Percentiles rank a stretch among this genome's conserved stretches.
These are phyloP conservation scores for Naumovozyma dairenensis DNA, from an alignment of 805 yeast species.

Conservation along the genomic window DNA sequence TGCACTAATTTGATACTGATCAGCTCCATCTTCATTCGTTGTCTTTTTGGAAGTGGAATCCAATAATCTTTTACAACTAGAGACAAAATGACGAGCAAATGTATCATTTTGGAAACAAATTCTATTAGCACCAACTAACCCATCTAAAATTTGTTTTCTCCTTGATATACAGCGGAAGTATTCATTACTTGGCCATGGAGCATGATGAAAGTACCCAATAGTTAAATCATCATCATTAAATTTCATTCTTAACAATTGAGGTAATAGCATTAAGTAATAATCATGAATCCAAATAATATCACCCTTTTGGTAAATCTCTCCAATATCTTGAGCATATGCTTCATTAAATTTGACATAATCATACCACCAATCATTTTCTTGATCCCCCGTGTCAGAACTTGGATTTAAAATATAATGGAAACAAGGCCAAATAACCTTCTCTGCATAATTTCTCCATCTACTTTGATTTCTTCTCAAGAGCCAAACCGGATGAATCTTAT, in stretches of 20 bases:
- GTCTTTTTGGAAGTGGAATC: slow-evolving; percentile 57
- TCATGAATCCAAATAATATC: slow-evolving; percentile 92
- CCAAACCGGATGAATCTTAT: slow-evolving; percentile 68
- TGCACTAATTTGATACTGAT: slow-evolving; percentile 39
- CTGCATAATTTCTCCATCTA: slow-evolving; percentile 86
- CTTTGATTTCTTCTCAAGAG: slow-evolving; percentile 65
- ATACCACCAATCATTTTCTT: slow-evolving; percentile 70
- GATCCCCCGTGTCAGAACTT: slow-evolving; percentile 52
- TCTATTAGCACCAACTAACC: slow-evolving; percentile 82
- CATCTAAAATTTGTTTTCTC: slow-evolving; percentile 74
- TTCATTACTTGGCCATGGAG: slow-evolving; percentile 94
- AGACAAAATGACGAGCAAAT: slow-evolving; percentile 82
- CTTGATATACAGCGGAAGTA: slow-evolving; percentile 83
- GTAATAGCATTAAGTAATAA: slow-evolving; percentile 70
- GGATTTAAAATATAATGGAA: slow-evolving; percentile 85
- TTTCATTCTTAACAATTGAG: slow-evolving; percentile 72
- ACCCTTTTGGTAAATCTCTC: slow-evolving; percentile 69
- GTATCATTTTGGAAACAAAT: slow-evolving; percentile 80
- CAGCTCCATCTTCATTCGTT: slow-evolving; percentile 20
- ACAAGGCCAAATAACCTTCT: slow-evolving; percentile 85
- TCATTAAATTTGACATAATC: slow-evolving; percentile 87
- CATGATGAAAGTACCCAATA: slow-evolving; percentile 73
- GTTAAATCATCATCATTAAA: slow-evolving; percentile 40
- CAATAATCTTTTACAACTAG: slow-evolving; percentile 78
- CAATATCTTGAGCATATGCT: slow-evolving; percentile 73